A percentile compares a stretch with the other conserved stretches of the same genome.
Evolutionary conservation across 108 stramenopile genomes (phyloP).

Genomic region (Stephanodiscus minutulus): DNA sequence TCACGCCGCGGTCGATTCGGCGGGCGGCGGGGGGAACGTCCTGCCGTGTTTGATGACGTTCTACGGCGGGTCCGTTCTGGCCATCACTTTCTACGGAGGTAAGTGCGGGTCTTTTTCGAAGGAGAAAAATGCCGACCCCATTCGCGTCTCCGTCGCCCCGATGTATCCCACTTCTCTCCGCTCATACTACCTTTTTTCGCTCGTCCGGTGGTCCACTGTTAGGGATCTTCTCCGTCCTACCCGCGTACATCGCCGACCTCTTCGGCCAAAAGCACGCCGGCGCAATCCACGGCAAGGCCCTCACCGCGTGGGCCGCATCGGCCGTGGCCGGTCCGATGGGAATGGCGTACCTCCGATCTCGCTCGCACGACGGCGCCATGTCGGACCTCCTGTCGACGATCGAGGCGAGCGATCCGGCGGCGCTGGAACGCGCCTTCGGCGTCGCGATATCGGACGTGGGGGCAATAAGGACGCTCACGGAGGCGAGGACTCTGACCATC

Average conservation of each 20-base stretch:
- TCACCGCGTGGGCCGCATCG: conserved; percentile 66
- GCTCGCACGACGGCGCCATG: conserved; percentile 59
- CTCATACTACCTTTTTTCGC: not conserved
- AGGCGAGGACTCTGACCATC: conserved; percentile 81
- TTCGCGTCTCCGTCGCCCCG: conserved; percentile 2
- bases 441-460: conserved; percentile 50
- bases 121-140: too few species aligned
- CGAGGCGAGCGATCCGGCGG: conserved; percentile 42
- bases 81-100: conserved; percentile 84
- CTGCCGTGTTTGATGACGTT: conserved; percentile 70
- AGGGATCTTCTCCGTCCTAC: conserved; percentile 54
- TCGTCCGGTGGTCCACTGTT: not conserved
- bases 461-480: conserved; percentile 55
- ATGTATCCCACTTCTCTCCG: not conserved
- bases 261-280: conserved; percentile 82
- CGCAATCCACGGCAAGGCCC: conserved; percentile 78
- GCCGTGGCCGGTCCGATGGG: conserved; percentile 73
- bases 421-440: conserved; percentile 69
- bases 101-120: too few species aligned
- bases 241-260: conserved; percentile 86
- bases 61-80: conserved; percentile 58
- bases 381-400: conserved; percentile 60
- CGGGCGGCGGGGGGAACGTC: conserved; percentile 31
- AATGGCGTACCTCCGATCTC: conserved; percentile 60
- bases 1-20: conserved; percentile 41